Conservation (phyloP, 768 basidiomycete genomes). For the Phallus indusiatus region DNA sequence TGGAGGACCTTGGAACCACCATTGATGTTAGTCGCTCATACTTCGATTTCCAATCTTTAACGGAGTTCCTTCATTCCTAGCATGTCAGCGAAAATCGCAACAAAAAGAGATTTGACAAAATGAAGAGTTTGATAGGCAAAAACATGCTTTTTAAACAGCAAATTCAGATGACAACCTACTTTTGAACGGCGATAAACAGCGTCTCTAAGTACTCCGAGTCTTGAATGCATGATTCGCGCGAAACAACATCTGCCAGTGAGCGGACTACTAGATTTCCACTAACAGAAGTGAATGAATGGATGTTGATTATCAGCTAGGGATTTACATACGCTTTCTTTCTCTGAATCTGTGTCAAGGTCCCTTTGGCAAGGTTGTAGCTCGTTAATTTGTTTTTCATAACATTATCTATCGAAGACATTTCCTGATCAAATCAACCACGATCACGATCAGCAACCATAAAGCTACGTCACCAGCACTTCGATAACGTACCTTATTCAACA, state of each 20-base stretch:
- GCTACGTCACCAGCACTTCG: neutral
- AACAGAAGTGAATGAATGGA: constrained; percentile 6
- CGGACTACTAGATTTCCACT: constrained; percentile 95
- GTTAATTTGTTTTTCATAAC: constrained; percentile 87
- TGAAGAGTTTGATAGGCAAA: neutral
- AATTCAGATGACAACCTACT: constrained; percentile 37
- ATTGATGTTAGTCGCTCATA: constrained; percentile 84
- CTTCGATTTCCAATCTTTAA: constrained; percentile 81
- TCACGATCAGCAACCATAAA: neutral
- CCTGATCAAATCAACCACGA: constrained; percentile 37
- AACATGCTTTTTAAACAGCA: neutral
- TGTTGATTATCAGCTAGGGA: constrained; percentile 8
- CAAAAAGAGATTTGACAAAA: too few species aligned
- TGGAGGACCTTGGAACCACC: constrained; percentile 90
- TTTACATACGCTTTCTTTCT: constrained; percentile 78
- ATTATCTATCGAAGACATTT: constrained; percentile 91
- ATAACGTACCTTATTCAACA: constrained; percentile 64
- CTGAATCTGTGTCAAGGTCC: constrained; percentile 82
- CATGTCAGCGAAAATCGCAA: neutral
- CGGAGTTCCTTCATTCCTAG: constrained; percentile 43
- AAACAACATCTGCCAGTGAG: constrained; percentile 77
- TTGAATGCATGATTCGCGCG: constrained; percentile 68
- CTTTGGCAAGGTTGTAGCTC: constrained; percentile 91
- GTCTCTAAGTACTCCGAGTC: constrained; percentile 95
- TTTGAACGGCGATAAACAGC: constrained; percentile 86